Conservation (phyloP, 1,139 yeast genomes). For the Candida sanyaensis region DNA sequence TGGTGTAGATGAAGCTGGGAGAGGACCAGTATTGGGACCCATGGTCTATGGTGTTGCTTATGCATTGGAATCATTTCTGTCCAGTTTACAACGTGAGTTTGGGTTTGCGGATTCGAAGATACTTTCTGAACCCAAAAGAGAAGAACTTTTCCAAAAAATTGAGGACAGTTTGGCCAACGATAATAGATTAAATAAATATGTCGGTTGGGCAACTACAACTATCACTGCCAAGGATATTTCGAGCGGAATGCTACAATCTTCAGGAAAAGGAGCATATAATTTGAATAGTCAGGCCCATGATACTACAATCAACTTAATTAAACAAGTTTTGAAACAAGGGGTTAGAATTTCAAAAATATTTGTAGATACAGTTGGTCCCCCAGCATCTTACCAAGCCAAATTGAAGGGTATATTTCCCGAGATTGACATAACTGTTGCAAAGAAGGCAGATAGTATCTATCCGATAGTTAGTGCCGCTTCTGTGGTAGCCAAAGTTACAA, state of each 20-base stretch:
- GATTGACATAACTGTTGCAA: constrained; percentile 79
- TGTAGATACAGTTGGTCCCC: constrained; percentile 98
- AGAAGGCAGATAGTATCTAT: constrained; percentile 92
- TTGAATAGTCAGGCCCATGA: constrained; percentile 96
- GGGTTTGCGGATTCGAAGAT: constrained; percentile 96
- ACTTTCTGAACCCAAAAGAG: constrained; percentile 70
- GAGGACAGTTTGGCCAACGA: constrained; percentile 34
- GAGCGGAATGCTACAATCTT: constrained; percentile 76
- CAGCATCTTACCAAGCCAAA: constrained; percentile 77
- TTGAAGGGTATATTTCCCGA: constrained; percentile 68
- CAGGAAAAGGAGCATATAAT: constrained; percentile 64
- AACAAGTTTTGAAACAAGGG: constrained; percentile 56
- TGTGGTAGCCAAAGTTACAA: constrained; percentile 95
- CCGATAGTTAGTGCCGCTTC: constrained; percentile 96
- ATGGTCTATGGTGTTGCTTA: constrained; percentile 95
- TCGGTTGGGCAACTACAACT: constrained; percentile 88
- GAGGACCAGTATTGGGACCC: constrained; percentile 97
- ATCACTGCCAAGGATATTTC: constrained; percentile 89
- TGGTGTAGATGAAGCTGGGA: constrained; percentile 97
- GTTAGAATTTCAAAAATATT: constrained; percentile 69
- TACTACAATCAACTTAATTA: constrained; percentile 79
- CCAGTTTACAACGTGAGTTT: constrained; percentile 50
- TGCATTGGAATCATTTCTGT: constrained; percentile 59
- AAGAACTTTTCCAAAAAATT: constrained; percentile 58
- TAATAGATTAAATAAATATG: constrained; percentile 50